Evolutionary conservation across 768 basidiomycete species (phyloP).

Genomic region (Russula sp.): DNA sequence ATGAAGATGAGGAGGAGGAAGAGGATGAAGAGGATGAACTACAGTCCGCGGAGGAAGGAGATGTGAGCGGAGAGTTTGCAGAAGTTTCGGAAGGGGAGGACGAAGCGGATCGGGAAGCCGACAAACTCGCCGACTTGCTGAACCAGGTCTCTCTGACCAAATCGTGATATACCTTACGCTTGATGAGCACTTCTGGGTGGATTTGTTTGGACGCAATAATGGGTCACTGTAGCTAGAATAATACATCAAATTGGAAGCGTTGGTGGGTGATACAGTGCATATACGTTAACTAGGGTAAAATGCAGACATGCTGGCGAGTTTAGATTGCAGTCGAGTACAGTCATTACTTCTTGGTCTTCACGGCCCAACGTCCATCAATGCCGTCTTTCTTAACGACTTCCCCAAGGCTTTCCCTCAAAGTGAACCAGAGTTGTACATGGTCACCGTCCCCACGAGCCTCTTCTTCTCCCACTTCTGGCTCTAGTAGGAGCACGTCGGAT

Average conservation of each 20-base stretch:
- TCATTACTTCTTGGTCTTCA: conserved; percentile 12
- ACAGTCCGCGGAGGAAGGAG: conserved; percentile 29
- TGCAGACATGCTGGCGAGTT: background rate
- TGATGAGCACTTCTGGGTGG: background rate
- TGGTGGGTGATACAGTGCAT: background rate
- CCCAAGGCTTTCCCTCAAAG: conserved; percentile 11
- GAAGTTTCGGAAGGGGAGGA: conserved; percentile 28
- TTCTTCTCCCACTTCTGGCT: background rate
- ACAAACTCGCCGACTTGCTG: conserved; percentile 59
- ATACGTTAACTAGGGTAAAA: background rate
- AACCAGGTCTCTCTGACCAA: conserved; percentile 43
- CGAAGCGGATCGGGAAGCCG: conserved; percentile 34
- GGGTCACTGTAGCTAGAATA: conserved; percentile 1
- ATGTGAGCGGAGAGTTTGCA: conserved; percentile 24
- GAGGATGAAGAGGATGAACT: conserved; percentile 42
- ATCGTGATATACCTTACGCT: conserved; percentile 1
- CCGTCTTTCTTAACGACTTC: conserved; percentile 17
- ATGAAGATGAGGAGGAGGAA: conserved; percentile 80
- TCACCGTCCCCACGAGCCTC: background rate
- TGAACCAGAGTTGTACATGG: conserved; percentile 8
- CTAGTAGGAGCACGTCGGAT: conserved; percentile 11
- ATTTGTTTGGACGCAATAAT: background rate
- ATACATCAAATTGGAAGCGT: background rate
- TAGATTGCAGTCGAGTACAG: background rate
- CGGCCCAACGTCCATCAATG: conserved; percentile 8